phyloP scores from a whole-genome alignment of 768 basidiomycete genomes.

The Auricularia heimuer region DNA sequence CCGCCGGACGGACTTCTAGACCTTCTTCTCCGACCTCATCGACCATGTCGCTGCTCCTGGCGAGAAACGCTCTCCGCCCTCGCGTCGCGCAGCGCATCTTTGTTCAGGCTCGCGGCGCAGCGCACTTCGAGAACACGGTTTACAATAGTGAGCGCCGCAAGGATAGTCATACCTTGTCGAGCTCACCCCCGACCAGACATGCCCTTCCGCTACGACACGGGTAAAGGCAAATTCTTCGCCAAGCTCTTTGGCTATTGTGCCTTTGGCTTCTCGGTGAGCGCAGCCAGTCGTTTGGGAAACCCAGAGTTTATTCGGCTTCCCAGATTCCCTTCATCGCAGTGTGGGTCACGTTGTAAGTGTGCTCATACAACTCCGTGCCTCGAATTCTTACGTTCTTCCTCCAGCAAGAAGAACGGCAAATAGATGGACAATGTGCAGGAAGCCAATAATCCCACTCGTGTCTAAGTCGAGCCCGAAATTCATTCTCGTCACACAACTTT shows the following conservation, averaged over 20 bases:
- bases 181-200: background rate
- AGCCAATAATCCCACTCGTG: background rate
- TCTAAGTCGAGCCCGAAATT: background rate
- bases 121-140: conserved; percentile 1
- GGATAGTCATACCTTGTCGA: background rate
- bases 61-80: background rate
- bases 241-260: background rate
- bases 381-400: background rate
- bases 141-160: background rate
- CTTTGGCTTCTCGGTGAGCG: background rate
- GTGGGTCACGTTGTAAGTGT: conserved; percentile 52
- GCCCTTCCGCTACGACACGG: conserved; percentile 3
- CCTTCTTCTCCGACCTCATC: background rate
- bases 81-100: background rate
- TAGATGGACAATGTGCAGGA: background rate
- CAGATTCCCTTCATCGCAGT: conserved; percentile 58
- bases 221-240: background rate
- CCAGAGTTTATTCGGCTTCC: conserved; percentile 28
- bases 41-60: background rate
- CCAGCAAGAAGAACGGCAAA: background rate
- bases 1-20: background rate
- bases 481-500: background rate
- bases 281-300: background rate
- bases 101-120: background rate
- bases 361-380: background rate